Percentiles rank a stretch among this genome's conserved stretches.
phyloP scores from a whole-genome alignment of 1,139 yeast species.

The Lodderomyces elongisporus region DNA sequence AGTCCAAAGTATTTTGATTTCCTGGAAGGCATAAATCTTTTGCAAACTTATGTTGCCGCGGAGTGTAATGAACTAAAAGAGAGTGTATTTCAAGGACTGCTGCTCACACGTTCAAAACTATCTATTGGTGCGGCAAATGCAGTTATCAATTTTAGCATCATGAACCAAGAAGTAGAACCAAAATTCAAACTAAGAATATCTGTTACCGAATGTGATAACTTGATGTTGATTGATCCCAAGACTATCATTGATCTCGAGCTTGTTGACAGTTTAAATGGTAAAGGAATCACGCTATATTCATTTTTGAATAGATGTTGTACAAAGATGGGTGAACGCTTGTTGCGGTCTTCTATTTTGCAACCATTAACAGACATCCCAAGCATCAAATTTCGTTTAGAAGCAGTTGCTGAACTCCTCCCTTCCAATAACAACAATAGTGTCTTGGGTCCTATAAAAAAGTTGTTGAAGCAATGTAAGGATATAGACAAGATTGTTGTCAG shows the following conservation, averaged over 20 bases:
- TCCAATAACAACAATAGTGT: too few relatives aligned
- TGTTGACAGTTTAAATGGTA: conserved; percentile 24
- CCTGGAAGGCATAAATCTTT: conserved; percentile 6
- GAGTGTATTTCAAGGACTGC: too few relatives aligned
- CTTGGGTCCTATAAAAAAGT: too few relatives aligned
- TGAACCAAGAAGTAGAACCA: conserved; percentile 7
- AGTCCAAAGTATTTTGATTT: conserved; percentile 20
- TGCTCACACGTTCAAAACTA: conserved; percentile 18
- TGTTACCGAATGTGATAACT: conserved; percentile 34
- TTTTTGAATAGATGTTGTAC: conserved; percentile 34
- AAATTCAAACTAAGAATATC: conserved; percentile 28
- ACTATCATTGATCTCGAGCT: conserved; percentile 34
- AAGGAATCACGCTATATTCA: conserved; percentile 27
- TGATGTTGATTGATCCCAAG: conserved; percentile 35
- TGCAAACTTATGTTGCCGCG: conserved; percentile 6
- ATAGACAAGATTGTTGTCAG: too few relatives aligned
- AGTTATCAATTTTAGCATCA: conserved; percentile 18
- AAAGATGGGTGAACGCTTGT: too few relatives aligned
- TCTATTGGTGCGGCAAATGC: conserved; percentile 33
- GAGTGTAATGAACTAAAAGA: conserved; percentile 14
- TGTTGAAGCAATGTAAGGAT: too few relatives aligned
- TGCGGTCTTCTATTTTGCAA: too few relatives aligned
- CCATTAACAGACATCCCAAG: too few relatives aligned
- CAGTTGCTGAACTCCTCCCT: too few relatives aligned
- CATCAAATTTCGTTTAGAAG: too few relatives aligned